Base-by-base conservation (phyloP, 169 alveolate genomes). In the Cryptosporidium felis region DNA sequence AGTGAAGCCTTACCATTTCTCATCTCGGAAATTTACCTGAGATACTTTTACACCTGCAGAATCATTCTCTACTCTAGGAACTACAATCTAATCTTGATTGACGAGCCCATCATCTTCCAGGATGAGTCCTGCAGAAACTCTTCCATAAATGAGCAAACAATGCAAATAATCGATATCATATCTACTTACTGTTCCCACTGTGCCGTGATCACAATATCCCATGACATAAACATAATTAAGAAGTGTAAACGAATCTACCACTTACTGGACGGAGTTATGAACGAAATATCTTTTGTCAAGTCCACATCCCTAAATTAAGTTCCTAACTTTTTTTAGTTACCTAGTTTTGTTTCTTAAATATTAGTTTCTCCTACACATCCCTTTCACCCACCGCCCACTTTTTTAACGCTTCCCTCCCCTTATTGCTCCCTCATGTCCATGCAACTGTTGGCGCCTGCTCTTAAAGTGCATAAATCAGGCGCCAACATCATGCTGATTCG, bases 121-220 rank as follows among this genome's bases (percentile, higher is more conserved):
- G 61, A 56, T 74, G 60, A 74, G 23, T 36, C 34, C 2, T 74
- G 60, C n/a, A 38, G 18, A 1, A 40, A 74, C 56, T 74, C 67
- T 16, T 36, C 53, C 8, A 74, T 74, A 34, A 74, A 53, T 49
- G 67, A 56, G 34, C 65, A 74, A 74, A 56, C 74, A 0, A 36
- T 74, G 3, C 74, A 74, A 53, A 49, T 74, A 30, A 53, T 74
- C 16, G 85, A 74, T 14, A 74, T 74, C 12, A 74, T 74, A 10
- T 74, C 67, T 12, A 74, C 65, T 16, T 74, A 74, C 46, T 74
- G 85, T 23, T 74, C 85, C 10, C 85, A 74, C 59, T 74, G 60
- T 53, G 85, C 67, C 0, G 61, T 74, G n/a, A 49, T 74, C 38
- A 56, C 67, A 2, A 74, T 74, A 21, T 74, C 85, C 14, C 85